A percentile compares a stretch with the other conserved stretches of the same genome.
Evolutionary conservation across 202 grass and related monocot species (phyloP).

Genomic region (Sporobolus alterniflorus): DNA sequence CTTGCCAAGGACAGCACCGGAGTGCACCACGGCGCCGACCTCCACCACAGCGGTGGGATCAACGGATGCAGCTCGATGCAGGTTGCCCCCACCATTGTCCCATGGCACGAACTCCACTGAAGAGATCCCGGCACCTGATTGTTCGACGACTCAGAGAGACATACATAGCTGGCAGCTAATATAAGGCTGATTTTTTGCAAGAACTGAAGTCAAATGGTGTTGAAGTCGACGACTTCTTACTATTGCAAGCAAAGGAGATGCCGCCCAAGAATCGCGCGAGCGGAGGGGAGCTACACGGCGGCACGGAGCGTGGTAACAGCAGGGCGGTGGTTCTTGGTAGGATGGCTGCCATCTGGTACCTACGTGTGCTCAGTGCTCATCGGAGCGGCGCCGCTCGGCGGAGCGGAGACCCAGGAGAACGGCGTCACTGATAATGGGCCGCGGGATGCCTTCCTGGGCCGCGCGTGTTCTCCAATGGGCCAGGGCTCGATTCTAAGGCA

Average conservation of each 20-base stretch:
- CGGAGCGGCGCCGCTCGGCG: neutral
- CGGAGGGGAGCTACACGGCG: neutral
- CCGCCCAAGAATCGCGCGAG: neutral
- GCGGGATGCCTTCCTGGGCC: neutral
- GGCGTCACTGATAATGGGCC: too few relatives aligned
- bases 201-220: neutral
- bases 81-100: conserved; percentile 76
- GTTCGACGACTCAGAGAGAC: neutral
- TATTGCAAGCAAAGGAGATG: neutral
- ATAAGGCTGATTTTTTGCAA: neutral
- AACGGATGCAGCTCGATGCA: conserved; percentile 59
- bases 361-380: neutral
- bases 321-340: neutral
- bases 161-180: neutral
- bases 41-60: conserved; percentile 58
- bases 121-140: conserved; percentile 18
- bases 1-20: conserved; percentile 55
- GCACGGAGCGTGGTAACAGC: neutral
- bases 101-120: conserved; percentile 55
- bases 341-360: conserved; percentile 7
- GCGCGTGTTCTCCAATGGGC: neutral
- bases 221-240: neutral
- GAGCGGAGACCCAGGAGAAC: neutral
- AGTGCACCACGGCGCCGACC: conserved; percentile 74
- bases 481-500: neutral